phyloP scores from a whole-genome alignment of 2,329 filamentous ascomycete species.

The Lasiodiplodia citricola region DNA sequence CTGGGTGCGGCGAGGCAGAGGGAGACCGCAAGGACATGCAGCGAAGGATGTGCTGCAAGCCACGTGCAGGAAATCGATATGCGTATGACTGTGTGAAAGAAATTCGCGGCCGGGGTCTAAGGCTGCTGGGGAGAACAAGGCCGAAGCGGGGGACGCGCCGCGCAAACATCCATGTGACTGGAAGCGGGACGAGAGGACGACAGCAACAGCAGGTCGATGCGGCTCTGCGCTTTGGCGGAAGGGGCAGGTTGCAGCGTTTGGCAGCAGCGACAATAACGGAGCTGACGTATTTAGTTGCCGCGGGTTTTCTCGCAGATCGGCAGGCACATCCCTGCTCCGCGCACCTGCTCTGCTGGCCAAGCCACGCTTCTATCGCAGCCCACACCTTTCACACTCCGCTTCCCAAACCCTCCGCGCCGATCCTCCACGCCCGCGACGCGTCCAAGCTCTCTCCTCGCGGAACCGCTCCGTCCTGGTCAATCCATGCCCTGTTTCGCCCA shows the following conservation, averaged over 20 bases:
- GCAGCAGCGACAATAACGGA: not conserved
- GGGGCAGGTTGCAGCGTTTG: not conserved
- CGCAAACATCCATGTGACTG: slow-evolving; percentile 9
- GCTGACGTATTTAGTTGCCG: slow-evolving; percentile 22
- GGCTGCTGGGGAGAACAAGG: slow-evolving; percentile 4
- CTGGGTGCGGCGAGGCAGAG: slow-evolving; percentile 31
- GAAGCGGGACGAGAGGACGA: not conserved
- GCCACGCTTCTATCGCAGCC: slow-evolving; percentile 24
- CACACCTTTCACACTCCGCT: slow-evolving; percentile 4
- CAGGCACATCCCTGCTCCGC: slow-evolving; percentile 25
- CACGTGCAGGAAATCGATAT: slow-evolving; percentile 17
- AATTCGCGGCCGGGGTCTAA: slow-evolving; percentile 12
- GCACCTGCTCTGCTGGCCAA: slow-evolving; percentile 23
- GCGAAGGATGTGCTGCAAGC: slow-evolving; percentile 27
- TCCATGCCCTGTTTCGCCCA: slow-evolving; percentile 27
- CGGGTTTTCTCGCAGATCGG: slow-evolving; percentile 18
- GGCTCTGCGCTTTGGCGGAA: not conserved
- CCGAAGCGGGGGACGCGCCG: slow-evolving; percentile 2
- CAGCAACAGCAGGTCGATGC: not conserved
- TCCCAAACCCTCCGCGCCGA: slow-evolving; percentile 8
- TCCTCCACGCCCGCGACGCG: slow-evolving; percentile 20
- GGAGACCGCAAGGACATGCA: slow-evolving; percentile 39
- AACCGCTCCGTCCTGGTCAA: slow-evolving; percentile 14
- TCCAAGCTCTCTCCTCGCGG: slow-evolving; percentile 9
- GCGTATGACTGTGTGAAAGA: not conserved